Evolutionary conservation across 202 grass and related monocot species (phyloP).

Genomic region (Alloteropsis angusta): DNA sequence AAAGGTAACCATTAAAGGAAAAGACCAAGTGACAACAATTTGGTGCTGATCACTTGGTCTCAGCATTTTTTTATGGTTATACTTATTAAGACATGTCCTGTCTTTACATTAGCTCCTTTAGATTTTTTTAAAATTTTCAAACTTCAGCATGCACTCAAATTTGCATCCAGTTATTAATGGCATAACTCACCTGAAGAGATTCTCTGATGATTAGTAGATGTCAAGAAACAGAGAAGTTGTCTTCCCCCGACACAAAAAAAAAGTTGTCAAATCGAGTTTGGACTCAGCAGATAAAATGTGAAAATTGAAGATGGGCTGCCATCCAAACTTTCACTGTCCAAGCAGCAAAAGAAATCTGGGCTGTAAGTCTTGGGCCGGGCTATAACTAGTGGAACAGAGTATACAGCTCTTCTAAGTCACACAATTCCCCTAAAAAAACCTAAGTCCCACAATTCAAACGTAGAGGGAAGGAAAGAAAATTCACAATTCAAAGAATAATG

Average conservation of each 20-base stretch:
- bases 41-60: neutral
- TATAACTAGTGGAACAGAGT: neutral
- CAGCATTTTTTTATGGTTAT: neutral
- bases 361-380: neutral
- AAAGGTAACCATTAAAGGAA: neutral
- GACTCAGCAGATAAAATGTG: neutral
- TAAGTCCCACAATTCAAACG: neutral
- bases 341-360: neutral
- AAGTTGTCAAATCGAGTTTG: neutral
- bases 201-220: neutral
- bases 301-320: neutral
- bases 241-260: neutral
- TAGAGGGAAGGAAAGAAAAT: too few species aligned
- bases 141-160: neutral
- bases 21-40: neutral
- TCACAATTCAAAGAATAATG: neutral
- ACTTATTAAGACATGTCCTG: neutral
- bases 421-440: too few species aligned
- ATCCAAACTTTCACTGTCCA: neutral
- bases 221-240: neutral
- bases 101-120: neutral
- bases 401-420: neutral
- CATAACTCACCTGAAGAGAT: neutral
- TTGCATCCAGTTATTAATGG: neutral
- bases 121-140: neutral